Evolutionary conservation across 2,329 filamentous ascomycete genomes (phyloP).

Genomic region (Microdochium bolleyi): DNA sequence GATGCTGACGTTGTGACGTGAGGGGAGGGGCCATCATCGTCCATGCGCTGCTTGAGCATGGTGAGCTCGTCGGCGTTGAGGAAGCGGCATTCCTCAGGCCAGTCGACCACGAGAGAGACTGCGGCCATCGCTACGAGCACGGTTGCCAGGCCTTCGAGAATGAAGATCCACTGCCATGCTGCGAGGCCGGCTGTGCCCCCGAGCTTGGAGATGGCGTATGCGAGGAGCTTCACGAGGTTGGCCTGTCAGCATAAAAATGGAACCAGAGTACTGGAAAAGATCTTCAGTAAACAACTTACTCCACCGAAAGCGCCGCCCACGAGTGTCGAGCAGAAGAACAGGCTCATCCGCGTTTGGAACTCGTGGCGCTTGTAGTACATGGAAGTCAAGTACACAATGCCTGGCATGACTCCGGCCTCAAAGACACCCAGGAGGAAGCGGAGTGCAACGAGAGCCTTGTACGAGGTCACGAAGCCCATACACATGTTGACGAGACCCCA

Average conservation of each 20-base stretch:
- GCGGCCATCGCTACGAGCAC: slow-evolving; percentile 19
- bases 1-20: slow-evolving; percentile 16
- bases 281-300: slow-evolving; percentile 9
- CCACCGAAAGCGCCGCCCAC: slow-evolving; percentile 34
- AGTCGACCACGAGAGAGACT: slow-evolving; percentile 40
- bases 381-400: slow-evolving; percentile 35
- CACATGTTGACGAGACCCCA: slow-evolving; percentile 39
- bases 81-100: slow-evolving; percentile 37
- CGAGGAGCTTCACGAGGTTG: slow-evolving; percentile 26
- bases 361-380: slow-evolving; percentile 42
- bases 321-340: slow-evolving; percentile 32
- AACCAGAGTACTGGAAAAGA: background rate
- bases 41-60: slow-evolving; percentile 21
- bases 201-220: slow-evolving; percentile 37
- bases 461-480: slow-evolving; percentile 34
- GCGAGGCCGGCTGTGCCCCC: slow-evolving; percentile 30
- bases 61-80: slow-evolving; percentile 30
- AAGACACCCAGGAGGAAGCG: slow-evolving; percentile 36
- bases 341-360: slow-evolving; percentile 35
- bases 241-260: slow-evolving; percentile 13
- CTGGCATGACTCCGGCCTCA: slow-evolving; percentile 38
- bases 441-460: slow-evolving; percentile 27
- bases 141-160: slow-evolving; percentile 31
- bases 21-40: slow-evolving; percentile 15
- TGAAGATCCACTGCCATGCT: slow-evolving; percentile 41